Percentiles rank a stretch among this genome's conserved stretches.
phyloP scores from a whole-genome alignment of 768 basidiomycete species.

The Suillus ampliporus region DNA sequence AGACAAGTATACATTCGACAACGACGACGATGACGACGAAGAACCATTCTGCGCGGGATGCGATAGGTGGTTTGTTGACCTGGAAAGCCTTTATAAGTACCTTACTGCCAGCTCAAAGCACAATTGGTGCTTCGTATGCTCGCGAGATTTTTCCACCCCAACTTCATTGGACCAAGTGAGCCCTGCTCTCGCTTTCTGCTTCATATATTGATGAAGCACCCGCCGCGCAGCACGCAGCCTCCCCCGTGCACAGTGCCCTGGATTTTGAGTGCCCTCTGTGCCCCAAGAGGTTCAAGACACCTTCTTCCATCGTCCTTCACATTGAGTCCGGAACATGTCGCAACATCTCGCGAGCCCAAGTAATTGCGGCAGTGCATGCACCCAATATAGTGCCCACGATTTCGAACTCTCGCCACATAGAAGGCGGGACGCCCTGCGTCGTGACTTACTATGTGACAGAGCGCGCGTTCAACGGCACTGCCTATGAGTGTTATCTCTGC shows the following conservation, averaged over 20 bases:
- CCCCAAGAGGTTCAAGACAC: conserved; percentile 12
- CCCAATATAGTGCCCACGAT: conserved; percentile 42
- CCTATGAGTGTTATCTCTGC: conserved; percentile 51
- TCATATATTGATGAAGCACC: background rate
- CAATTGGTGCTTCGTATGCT: conserved; percentile 43
- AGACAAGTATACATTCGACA: conserved; percentile 8
- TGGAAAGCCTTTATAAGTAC: conserved; percentile 26
- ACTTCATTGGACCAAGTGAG: conserved; percentile 34
- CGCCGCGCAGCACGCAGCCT: background rate
- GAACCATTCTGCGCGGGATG: conserved; percentile 30
- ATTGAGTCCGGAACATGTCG: conserved; percentile 46
- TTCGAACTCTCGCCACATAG: conserved; percentile 38
- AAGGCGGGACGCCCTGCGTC: conserved; percentile 19
- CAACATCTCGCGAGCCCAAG: conserved; percentile 41
- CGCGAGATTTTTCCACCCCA: conserved; percentile 31
- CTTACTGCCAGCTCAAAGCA: conserved; percentile 28
- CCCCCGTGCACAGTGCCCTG: background rate
- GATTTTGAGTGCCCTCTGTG: conserved; percentile 6
- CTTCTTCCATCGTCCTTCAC: conserved; percentile 46
- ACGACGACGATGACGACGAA: conserved; percentile 16
- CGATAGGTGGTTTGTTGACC: conserved; percentile 27
- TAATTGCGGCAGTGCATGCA: conserved; percentile 41
- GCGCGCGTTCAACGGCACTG: conserved; percentile 44
- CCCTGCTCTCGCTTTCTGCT: conserved; percentile 25
- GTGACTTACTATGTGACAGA: conserved; percentile 39